Evolutionary conservation across 371 early-diverging fungal species (phyloP), one percentile per base, ranked within the genome.

Genomic region (Zancudomyces culisetae): DNA sequence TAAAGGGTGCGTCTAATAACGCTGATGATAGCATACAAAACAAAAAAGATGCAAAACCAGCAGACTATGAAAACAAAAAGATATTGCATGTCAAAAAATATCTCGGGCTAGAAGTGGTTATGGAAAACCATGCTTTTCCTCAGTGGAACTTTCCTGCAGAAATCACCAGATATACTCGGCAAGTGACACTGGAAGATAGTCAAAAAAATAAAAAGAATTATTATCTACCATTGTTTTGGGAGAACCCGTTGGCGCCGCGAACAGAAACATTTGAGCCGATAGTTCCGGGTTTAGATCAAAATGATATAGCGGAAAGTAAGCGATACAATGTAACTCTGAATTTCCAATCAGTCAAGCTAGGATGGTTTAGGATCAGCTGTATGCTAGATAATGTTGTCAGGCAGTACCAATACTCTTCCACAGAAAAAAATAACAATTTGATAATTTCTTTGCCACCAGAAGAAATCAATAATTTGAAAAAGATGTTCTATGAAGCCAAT

Each of bases 401-500:
- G 19, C 56, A 62, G 42, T 46, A 63, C 27, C 21, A 45, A 39
- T 56, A 62, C 2, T 35, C 57, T 15, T 52, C 60, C 3, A 51
- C 63, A 1, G n/a, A n/a, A n/a, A n/a, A n/a, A n/a, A n/a, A n/a
- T n/a, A n/a, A n/a, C n/a, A n/a, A n/a, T n/a, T n/a, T n/a, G n/a
- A 40, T 60, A 30, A 45, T 72, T 3, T 43, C 45, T 22, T 53
- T 68, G 27, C 52, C 63, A 18, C 65, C 55, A 8, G 50, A 56
- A 0, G 75, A 74, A 47, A 53, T 71, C 0, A 74, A 75, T 41
- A 62, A 60, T 24, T 28, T 75, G 42, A 60, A 62, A 45, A 56
- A 69, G 29, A 76, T 74, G 73, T 54, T 76, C 41, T 62, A 61
- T 39, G 74, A 73, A 27, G 65, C 63, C 26, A 66, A 71, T 27